Percentiles rank a stretch among this genome's conserved stretches.
These are phyloP conservation scores for Talaromyces sp. DNA, from an alignment of 2,329 filamentous ascomycete genomes.

Conservation along the genomic window DNA sequence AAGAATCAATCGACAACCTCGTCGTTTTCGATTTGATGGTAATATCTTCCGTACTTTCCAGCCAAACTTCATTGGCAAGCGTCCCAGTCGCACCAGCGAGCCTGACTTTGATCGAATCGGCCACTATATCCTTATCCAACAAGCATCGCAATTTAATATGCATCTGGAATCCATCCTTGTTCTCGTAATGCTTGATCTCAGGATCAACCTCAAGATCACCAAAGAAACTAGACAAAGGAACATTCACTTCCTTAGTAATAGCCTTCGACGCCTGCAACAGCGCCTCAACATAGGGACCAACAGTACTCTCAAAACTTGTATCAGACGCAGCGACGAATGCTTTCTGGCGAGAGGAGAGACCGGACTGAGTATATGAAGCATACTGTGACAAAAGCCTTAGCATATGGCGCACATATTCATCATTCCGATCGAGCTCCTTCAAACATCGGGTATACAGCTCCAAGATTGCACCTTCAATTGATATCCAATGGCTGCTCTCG, in stretches of 20 bases:
- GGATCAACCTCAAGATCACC: conserved; percentile 64
- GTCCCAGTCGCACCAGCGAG: conserved; percentile 51
- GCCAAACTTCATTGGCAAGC: conserved; percentile 64
- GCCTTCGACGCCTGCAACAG: conserved; percentile 49
- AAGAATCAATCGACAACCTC: conserved; percentile 49
- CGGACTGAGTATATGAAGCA: conserved; percentile 33
- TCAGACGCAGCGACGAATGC: conserved; percentile 31
- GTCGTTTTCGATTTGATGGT: conserved; percentile 56
- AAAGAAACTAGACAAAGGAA: conserved; percentile 72
- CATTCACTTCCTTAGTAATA: conserved; percentile 60
- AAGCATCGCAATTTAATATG: conserved; percentile 67
- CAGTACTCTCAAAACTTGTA: conserved; percentile 28
- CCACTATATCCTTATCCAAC: conserved; percentile 64
- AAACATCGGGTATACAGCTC: conserved; percentile 82
- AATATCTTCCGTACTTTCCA: conserved; percentile 51
- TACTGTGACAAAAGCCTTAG: conserved; percentile 59
- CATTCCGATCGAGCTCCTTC: conserved; percentile 68
- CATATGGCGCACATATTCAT: conserved; percentile 74
- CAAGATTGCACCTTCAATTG: conserved; percentile 77
- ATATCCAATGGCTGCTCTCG: conserved; percentile 71
- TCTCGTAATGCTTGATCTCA: conserved; percentile 65
- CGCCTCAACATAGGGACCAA: conserved; percentile 37
- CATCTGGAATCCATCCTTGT: conserved; percentile 72
- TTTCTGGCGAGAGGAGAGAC: conserved; percentile 30
- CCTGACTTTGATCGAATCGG: conserved; percentile 64